Evolutionary conservation across 768 basidiomycete genomes (phyloP), one percentile per base, ranked within the genome.

Genomic region (Mycena sanguinolenta): DNA sequence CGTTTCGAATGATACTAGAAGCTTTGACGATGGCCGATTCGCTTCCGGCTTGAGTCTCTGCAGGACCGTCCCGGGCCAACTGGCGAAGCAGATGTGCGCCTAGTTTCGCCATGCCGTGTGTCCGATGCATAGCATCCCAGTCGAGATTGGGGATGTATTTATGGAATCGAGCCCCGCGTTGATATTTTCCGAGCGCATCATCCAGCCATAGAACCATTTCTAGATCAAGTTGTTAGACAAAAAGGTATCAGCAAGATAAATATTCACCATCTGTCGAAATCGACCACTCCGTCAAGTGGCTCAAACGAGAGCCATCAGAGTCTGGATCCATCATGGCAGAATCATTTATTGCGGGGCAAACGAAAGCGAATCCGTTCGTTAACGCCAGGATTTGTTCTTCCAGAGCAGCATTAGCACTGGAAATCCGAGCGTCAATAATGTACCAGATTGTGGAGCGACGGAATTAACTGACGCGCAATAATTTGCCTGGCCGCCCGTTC

Each of bases 401-500:
- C 9, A 83, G 50, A n/a, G 75, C 76, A 3, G 79, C 75, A 55
- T 82, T 82, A 13, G 80, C 81, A 58, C 81, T 83, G 52, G 23
- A 58, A 39, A 42, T 60, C 32, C 12, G 12, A 54, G n/a, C 12
- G 25, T 52, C 5, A 52, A 52, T 14, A 28, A 12, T 52, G 23
- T 2, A 6, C 23, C 8, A 27, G 25, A 27, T 27, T 14, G 3
- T 13, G 17, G 14, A 12, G 50, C 50, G 16, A 14, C n/a, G n/a
- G 16, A 27, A 27, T 32, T 38, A 12, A 49, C 49, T n/a, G 69
- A 82, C 81, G 74, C 76, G 16, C 78, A 76, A 71, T 84, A 84
- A 53, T 82, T 84, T 1, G 82, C 76, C 72, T 84, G 84, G 1
- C 83, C 84, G 27, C 72, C 75, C 53, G 75, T 81, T 27, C 84